Conservation (phyloP, 257 asterid species). For the Galeopsis tetrahit region DNA sequence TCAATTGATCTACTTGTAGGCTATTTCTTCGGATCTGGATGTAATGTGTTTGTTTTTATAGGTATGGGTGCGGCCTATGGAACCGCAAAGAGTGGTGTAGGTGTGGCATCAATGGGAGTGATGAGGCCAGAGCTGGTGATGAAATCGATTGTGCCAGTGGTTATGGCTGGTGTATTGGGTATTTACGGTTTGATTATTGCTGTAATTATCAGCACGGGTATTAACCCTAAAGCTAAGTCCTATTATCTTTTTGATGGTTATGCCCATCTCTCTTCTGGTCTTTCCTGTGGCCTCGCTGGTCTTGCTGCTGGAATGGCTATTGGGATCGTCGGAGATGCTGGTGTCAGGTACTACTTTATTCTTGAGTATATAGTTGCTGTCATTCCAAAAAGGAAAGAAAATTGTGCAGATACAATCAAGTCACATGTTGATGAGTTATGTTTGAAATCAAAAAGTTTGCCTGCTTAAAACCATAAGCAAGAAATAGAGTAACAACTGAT, state of each 20-base stretch:
- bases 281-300: constrained; percentile 87
- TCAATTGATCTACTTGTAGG: constrained; percentile 6
- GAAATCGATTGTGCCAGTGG: constrained; percentile 92
- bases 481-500: neutral
- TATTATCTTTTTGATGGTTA: constrained; percentile 86
- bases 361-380: neutral
- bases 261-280: constrained; percentile 88
- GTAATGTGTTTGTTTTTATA: constrained; percentile 30
- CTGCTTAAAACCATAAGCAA: neutral
- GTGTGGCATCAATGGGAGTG: constrained; percentile 94
- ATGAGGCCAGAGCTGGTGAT: constrained; percentile 92
- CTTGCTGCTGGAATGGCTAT: constrained; percentile 95
- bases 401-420: neutral
- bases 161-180: constrained; percentile 98
- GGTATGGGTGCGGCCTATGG: constrained; percentile 97
- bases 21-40: constrained; percentile 11
- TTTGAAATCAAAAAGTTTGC: too few relatives aligned
- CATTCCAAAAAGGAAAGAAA: neutral
- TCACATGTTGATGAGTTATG: too few relatives aligned
- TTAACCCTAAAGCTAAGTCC: constrained; percentile 83
- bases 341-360: constrained; percentile 66
- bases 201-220: constrained; percentile 86
- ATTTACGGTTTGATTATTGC: constrained; percentile 86
- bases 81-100: constrained; percentile 91
- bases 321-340: constrained; percentile 91